Base-by-base conservation (phyloP, 2,329 filamentous ascomycete species). In the Fusarium sp. region DNA sequence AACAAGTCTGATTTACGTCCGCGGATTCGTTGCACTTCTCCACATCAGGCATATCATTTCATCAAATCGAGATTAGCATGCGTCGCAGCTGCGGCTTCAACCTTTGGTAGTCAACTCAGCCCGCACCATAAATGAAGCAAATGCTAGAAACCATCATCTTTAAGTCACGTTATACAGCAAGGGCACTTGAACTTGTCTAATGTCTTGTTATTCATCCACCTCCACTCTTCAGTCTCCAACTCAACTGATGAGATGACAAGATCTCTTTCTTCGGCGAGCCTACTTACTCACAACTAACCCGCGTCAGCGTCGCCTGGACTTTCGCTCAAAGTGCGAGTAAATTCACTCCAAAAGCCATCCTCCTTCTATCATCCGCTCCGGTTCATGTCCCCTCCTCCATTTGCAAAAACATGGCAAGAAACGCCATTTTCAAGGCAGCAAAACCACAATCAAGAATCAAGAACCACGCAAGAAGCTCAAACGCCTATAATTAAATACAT, bases 401-500 rank as follows among this genome's bases (percentile, higher is more conserved):
- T 34, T 24, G 49, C 57, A 19, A 67, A 54, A 67, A 57, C 46
- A 45, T 62, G 54, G 52, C 44, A 63, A 66, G 28, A 58, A 62
- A 50, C 26, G 59, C 53, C 60, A 65, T 28, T 65, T 40, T 34
- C 24, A 51, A 21, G 38, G 38, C 40, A 31, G 42, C 52, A 62
- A 59, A 58, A 46, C 59, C 62, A 49, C 46, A 31, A 47, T 57
- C 53, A 31, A 45, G 43, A 52, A 55, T 28, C 39, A 57, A 62
- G 40, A 56, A 44, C 19, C 40, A 53, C 60, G 46, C 47, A 19
- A 19, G 19, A 68, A 44, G 56, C 57, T 58, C 60, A 36, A 71
- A 73, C 60, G 59, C 73, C 72, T 53, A 58, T 56, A 51, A 74
- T 74, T 74, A 74, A 74, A 73, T 72, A 74, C 70, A 74, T 59